These are phyloP conservation scores for Gamsiella multidivaricata DNA, from an alignment of 192 early-diverging fungal species.

Conservation along the genomic window DNA sequence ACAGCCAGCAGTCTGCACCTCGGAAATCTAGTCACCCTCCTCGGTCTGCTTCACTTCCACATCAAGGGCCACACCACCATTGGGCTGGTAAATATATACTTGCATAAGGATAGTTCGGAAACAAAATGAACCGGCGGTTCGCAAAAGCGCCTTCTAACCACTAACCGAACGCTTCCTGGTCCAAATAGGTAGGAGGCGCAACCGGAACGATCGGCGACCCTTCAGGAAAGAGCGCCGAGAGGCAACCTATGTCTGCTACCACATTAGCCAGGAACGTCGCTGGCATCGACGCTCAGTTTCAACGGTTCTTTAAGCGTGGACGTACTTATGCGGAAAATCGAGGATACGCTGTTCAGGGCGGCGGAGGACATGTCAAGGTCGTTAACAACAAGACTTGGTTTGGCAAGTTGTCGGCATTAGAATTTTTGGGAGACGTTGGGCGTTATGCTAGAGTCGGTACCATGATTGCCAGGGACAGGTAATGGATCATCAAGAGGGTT, in stretches of 20 bases:
- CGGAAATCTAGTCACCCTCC: conserved; percentile 89
- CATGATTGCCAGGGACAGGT: conserved; percentile 92
- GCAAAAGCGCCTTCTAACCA: too few species aligned
- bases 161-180: too few species aligned
- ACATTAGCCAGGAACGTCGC: conserved; percentile 70
- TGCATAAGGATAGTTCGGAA: too few species aligned
- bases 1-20: conserved; percentile 91
- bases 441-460: conserved; percentile 78
- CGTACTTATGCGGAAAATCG: conserved; percentile 52
- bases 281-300: conserved; percentile 78
- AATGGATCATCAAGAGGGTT: not conserved
- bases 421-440: conserved; percentile 85
- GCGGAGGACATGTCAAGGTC: conserved; percentile 59
- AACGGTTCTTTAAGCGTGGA: conserved; percentile 74
- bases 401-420: conserved; percentile 72
- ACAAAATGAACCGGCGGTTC: too few species aligned
- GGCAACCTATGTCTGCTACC: conserved; percentile 70
- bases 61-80: conserved; percentile 83
- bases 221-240: conserved; percentile 85
- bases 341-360: conserved; percentile 31
- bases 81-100: conserved; percentile 76
- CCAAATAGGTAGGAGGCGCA: conserved; percentile 79
- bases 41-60: conserved; percentile 89
- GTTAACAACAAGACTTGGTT: conserved; percentile 90
- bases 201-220: conserved; percentile 96